Evolutionary conservation across 306 rosid species (phyloP).

Genomic region (Prunus salicina): DNA sequence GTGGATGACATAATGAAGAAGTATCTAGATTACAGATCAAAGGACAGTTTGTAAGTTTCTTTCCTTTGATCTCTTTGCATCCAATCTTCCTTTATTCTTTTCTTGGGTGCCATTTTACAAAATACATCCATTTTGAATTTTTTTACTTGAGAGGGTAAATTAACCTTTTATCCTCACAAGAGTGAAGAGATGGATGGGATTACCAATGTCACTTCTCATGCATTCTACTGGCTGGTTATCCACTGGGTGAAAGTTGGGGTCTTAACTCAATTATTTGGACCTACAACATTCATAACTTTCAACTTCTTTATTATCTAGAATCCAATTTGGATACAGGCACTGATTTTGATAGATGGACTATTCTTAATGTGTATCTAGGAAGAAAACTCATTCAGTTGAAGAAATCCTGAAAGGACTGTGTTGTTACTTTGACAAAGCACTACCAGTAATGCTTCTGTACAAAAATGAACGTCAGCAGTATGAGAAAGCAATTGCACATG

Average conservation of each 20-base stretch:
- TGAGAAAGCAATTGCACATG: constrained; percentile 48
- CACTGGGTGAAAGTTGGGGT: not conserved
- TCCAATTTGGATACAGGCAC: not conserved
- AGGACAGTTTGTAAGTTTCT: constrained; percentile 68
- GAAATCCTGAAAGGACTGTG: constrained; percentile 67
- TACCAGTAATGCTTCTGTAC: constrained; percentile 75
- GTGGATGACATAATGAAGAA: constrained; percentile 68
- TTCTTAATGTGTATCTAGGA: constrained; percentile 40
- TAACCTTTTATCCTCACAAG: not conserved
- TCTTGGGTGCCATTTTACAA: not conserved
- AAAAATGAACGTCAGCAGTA: constrained; percentile 74
- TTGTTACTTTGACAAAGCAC: constrained; percentile 80
- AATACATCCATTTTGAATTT: not conserved
- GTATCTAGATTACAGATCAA: constrained; percentile 59
- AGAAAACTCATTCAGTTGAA: constrained; percentile 48
- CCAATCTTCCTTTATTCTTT: constrained; percentile 4
- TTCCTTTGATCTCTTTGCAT: not conserved
- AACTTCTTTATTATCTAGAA: not conserved
- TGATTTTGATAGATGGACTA: not conserved
- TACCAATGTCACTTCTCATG: not conserved
- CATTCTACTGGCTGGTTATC: not conserved
- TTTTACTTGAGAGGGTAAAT: not conserved
- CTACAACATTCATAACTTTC: not conserved
- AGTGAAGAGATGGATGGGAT: not conserved
- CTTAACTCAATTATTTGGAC: not conserved